Conservation (phyloP, 225 moss, liverwort and hornwort genomes). For the Bryum argenteum region DNA sequence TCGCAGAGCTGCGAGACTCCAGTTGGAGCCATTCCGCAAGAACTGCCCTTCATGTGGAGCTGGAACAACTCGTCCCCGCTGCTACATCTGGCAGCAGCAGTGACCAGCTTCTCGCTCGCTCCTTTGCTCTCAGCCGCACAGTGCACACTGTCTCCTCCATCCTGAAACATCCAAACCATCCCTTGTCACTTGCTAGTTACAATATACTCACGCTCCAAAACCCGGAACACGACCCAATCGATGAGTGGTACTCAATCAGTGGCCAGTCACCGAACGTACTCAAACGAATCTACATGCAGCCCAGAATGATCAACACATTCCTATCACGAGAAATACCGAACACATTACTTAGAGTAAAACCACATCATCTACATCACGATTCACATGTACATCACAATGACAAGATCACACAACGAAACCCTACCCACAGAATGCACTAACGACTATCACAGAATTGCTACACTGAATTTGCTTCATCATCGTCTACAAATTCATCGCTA, state of each 20-base stretch:
- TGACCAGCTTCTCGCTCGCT: constrained; percentile 46
- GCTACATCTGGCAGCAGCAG: constrained; percentile 45
- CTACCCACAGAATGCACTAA: constrained; percentile 11
- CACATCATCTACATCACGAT: background rate
- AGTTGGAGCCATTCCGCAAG: constrained; percentile 25
- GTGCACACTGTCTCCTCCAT: constrained; percentile 34
- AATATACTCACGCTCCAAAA: background rate
- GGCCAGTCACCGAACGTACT: too few species aligned
- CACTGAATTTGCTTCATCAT: background rate
- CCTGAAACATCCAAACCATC: constrained; percentile 27
- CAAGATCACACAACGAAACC: background rate
- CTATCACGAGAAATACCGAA: background rate
- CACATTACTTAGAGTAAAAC: background rate
- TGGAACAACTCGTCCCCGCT: constrained; percentile 42
- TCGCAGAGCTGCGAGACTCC: constrained; percentile 26
- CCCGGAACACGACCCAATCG: too few species aligned
- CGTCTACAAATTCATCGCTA: background rate
- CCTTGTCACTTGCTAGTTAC: background rate
- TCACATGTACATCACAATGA: background rate
- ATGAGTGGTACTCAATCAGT: background rate
- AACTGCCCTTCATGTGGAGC: constrained; percentile 36
- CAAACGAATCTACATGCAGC: background rate
- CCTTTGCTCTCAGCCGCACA: constrained; percentile 47
- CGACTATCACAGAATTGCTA: background rate
- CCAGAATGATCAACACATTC: background rate